Evolutionary conservation across 495 filamentous ascomycete genomes (phyloP).

Genomic region (Tuber calosporum): DNA sequence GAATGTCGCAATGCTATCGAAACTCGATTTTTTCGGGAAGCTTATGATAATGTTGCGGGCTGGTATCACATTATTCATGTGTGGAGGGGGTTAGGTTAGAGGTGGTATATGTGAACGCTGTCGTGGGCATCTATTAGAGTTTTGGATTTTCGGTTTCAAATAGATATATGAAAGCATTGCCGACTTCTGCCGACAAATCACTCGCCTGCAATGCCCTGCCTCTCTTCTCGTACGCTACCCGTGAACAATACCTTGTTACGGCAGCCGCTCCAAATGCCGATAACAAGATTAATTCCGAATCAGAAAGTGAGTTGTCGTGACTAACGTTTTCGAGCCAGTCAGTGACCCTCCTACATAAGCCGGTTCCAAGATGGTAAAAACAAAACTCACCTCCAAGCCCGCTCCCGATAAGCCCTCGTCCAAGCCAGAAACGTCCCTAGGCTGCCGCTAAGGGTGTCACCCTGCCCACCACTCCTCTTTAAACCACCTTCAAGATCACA

Average conservation of each 20-base stretch:
- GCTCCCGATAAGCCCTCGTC: slow-evolving; percentile 74
- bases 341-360: not conserved
- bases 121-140: slow-evolving; percentile 12
- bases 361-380: not conserved
- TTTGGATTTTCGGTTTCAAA: slow-evolving; percentile 49
- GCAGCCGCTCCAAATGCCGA: slow-evolving; percentile 79
- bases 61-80: not conserved
- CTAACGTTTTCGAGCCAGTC: slow-evolving; percentile 12
- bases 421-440: slow-evolving; percentile 83
- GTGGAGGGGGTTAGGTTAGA: not conserved
- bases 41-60: not conserved
- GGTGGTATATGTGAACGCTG: not conserved
- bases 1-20: not conserved
- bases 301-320: slow-evolving; percentile 51
- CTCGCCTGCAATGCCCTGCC: slow-evolving; percentile 88
- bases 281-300: slow-evolving; percentile 63
- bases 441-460: slow-evolving; percentile 87
- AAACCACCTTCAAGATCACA: slow-evolving; percentile 69
- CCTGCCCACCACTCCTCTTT: slow-evolving; percentile 90
- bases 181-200: slow-evolving; percentile 87
- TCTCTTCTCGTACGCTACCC: slow-evolving; percentile 76
- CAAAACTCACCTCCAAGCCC: slow-evolving; percentile 61
- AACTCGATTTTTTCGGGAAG: not conserved
- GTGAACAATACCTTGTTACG: slow-evolving; percentile 78
- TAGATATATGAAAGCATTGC: slow-evolving; percentile 69